These are phyloP conservation scores for Vaccinium macrocarpon DNA, from an alignment of 148 eudicot species.

Conservation along the genomic window DNA sequence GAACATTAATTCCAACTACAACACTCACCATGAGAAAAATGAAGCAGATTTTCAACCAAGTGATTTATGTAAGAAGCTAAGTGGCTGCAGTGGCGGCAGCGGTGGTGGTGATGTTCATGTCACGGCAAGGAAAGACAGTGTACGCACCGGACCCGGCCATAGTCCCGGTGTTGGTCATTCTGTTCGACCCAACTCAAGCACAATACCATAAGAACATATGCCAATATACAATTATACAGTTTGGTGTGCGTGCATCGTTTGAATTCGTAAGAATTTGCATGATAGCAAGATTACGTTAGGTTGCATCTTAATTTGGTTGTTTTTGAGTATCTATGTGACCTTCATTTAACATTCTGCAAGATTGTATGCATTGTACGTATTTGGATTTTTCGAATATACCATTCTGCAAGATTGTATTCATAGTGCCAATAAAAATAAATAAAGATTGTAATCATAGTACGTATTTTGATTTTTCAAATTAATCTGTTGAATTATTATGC, in stretches of 20 bases:
- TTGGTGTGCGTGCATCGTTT: neutral
- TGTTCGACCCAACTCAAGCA: neutral
- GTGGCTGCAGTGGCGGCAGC: neutral
- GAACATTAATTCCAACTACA: neutral
- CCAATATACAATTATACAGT: neutral
- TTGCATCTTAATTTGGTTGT: neutral
- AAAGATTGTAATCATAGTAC: neutral
- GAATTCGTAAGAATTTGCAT: neutral
- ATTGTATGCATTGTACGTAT: neutral
- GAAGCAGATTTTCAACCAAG: neutral
- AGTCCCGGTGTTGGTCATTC: constrained; percentile 16
- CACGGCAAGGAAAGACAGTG: neutral
- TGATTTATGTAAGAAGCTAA: neutral
- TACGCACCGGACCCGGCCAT: neutral
- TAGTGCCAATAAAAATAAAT: no score
- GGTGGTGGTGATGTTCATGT: neutral
- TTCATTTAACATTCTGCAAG: neutral
- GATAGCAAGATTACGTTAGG: neutral
- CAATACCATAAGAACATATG: neutral
- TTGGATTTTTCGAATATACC: neutral
- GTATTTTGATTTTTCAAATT: neutral
- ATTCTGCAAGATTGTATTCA: no score
- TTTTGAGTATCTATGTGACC: neutral
- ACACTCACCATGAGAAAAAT: neutral
- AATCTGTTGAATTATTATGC: neutral